These are phyloP conservation scores for Elasticomyces elasticus DNA, from an alignment of 495 filamentous ascomycete species.

Conservation along the genomic window DNA sequence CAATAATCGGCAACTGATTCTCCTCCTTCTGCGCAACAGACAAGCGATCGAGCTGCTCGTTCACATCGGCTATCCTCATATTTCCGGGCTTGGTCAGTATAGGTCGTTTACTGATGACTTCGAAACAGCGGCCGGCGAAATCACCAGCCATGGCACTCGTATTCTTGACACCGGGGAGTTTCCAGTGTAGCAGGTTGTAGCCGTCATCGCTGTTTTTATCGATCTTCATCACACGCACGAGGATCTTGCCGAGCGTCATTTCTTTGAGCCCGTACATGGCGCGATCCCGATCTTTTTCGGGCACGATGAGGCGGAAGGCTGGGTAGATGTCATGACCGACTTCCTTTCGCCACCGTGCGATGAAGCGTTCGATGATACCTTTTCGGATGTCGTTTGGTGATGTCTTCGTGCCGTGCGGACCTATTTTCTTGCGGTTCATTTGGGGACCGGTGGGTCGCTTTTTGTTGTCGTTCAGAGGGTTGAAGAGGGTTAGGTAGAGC, in stretches of 20 bases:
- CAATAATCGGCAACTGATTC: constrained; percentile 67
- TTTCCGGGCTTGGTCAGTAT: constrained; percentile 64
- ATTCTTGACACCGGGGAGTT: constrained; percentile 61
- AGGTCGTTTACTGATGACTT: constrained; percentile 74
- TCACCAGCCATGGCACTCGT: constrained; percentile 66
- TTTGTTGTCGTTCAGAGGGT: constrained; percentile 74
- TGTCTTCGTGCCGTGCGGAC: constrained; percentile 47
- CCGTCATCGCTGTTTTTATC: constrained; percentile 85
- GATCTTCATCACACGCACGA: constrained; percentile 88
- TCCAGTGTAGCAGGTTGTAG: constrained; percentile 82
- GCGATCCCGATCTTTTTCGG: constrained; percentile 85
- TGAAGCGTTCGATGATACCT: constrained; percentile 82
- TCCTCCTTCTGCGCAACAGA: constrained; percentile 67
- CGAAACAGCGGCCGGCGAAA: constrained; percentile 79
- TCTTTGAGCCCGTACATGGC: constrained; percentile 95
- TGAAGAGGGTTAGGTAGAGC: constrained; percentile 68
- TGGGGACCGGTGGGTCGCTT: constrained; percentile 54
- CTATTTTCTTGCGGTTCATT: constrained; percentile 42
- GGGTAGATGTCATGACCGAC: constrained; percentile 91
- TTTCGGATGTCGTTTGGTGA: constrained; percentile 75
- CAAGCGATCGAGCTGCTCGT: constrained; percentile 72
- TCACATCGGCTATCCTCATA: constrained; percentile 82
- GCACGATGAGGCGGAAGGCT: constrained; percentile 82
- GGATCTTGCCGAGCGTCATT: constrained; percentile 73
- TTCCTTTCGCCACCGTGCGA: constrained; percentile 76